A percentile compares a stretch with the other conserved stretches of the same genome.
Conservation (phyloP, 768 basidiomycete species). For the Calocybe indica region DNA sequence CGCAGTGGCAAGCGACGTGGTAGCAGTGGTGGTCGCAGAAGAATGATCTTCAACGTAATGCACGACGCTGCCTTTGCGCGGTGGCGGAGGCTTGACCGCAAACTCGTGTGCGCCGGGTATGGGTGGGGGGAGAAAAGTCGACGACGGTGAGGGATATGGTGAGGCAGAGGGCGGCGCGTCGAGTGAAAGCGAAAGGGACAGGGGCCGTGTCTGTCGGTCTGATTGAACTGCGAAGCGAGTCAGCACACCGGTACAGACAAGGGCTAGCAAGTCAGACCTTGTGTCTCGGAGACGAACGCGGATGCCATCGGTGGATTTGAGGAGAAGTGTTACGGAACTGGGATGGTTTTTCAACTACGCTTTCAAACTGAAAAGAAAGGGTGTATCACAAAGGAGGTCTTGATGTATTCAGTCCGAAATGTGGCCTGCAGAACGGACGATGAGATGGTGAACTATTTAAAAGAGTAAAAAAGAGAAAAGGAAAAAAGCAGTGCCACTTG, state of each 20-base stretch:
- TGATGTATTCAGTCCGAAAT: no score
- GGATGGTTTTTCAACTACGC: no score
- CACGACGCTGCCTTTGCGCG: neutral
- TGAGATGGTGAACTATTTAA: no score
- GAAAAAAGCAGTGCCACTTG: no score
- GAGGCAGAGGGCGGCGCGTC: constrained; percentile 38
- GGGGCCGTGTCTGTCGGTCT: neutral
- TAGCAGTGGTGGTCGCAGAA: constrained; percentile 13
- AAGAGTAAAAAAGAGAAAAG: no score
- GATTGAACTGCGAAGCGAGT: no score
- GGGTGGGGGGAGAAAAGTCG: constrained; percentile 64
- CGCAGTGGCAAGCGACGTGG: constrained; percentile 12
- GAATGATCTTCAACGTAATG: constrained; percentile 17
- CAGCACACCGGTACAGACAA: neutral
- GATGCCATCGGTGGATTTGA: constrained; percentile 6
- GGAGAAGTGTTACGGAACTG: neutral
- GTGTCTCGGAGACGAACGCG: constrained; percentile 8
- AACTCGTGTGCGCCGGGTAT: constrained; percentile 64
- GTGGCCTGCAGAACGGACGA: no score
- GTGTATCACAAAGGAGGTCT: no score
- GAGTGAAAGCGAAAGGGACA: constrained; percentile 30
- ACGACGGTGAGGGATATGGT: constrained; percentile 58
- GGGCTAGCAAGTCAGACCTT: constrained; percentile 2
- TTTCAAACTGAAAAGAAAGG: no score
- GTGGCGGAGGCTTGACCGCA: constrained; percentile 40